Conservation (phyloP, 1,284 basidiomycete genomes). For the Ustilago nuda region DNA sequence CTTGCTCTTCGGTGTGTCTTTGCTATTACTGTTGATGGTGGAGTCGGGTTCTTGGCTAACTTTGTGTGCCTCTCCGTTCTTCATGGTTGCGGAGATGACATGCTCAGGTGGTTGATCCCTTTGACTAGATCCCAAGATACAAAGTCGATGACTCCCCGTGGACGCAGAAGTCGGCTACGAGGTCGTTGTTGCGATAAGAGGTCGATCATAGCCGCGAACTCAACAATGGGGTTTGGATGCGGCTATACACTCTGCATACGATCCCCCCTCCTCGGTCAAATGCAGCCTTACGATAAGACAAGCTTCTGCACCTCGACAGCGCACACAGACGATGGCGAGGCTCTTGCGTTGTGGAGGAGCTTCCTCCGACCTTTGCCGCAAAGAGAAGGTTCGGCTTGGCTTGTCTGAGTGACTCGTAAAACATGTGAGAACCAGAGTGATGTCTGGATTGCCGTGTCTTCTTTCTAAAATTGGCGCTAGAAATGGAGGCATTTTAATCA, state of each 20-base stretch:
- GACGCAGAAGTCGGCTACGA: background rate
- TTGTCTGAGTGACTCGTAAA: background rate
- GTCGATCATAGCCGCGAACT: background rate
- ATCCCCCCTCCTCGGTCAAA: background rate
- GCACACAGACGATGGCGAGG: background rate
- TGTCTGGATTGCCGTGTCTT: slow-evolving; percentile 4
- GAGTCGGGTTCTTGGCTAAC: background rate
- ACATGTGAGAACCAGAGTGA: background rate
- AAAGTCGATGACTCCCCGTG: background rate
- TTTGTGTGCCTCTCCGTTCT: background rate
- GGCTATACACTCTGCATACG: background rate
- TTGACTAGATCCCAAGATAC: background rate
- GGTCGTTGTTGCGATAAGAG: background rate
- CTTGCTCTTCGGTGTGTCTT: background rate
- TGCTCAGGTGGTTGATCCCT: background rate
- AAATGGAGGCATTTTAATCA: background rate
- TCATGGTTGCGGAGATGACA: background rate
- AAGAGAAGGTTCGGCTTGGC: background rate
- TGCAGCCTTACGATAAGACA: slow-evolving; percentile 4
- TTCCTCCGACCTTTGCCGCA: slow-evolving; percentile 4
- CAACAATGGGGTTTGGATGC: background rate
- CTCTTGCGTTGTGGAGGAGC: background rate
- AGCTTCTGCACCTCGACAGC: background rate
- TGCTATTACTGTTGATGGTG: background rate
- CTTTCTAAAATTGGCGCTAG: background rate